Evolutionary conservation across 345 rosid genomes (phyloP), one percentile per base, ranked within the genome.

Genomic region (Corchorus olitorius): DNA sequence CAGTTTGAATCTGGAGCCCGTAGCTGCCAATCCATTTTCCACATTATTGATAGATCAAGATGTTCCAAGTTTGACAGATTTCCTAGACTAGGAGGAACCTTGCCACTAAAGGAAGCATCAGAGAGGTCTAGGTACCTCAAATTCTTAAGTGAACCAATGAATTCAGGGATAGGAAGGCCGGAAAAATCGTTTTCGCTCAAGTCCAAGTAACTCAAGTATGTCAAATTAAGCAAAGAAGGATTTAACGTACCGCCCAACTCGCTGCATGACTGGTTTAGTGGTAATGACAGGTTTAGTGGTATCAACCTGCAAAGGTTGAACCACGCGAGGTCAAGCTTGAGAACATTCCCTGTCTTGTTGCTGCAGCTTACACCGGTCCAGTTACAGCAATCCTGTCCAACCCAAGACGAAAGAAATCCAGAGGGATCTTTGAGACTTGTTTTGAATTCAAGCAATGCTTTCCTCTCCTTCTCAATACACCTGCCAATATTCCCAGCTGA

Each of bases 391-490:
- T 80, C 66, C 1, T 61, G 12, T 22, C 72, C 66, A 14, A n/a
- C 39, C 76, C 72, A 78, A 53, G 81, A 64, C 35, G 67, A 78
- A 72, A 78, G 81, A 72, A 33, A 19, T 11, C 72, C 80, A 10
- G 66, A 39, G 27, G 76, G 76, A 73, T 73, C 76, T 41, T 58
- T 8, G 3, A 59, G 66, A 22, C 63, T 48, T 52, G 37, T 39
- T 52, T 8, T 52, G 15, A 71, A 71, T 62, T 62, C 66, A 62
- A 62, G 66, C 19, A 62, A 62, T 62, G 66, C 45, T 62, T 15
- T 62, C 46, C 27, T 27, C 19, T 62, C 66, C 8, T 8, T 62
- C 45, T 62, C 66, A 34, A 62, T 34, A 62, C 66, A 62, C 7
- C 48, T 45, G 48, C 12, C 37, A 4, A 22, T 10, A 22, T 59